These are phyloP conservation scores for Dicorynia guianensis DNA, from an alignment of 306 rosid genomes.

Conservation along the genomic window DNA sequence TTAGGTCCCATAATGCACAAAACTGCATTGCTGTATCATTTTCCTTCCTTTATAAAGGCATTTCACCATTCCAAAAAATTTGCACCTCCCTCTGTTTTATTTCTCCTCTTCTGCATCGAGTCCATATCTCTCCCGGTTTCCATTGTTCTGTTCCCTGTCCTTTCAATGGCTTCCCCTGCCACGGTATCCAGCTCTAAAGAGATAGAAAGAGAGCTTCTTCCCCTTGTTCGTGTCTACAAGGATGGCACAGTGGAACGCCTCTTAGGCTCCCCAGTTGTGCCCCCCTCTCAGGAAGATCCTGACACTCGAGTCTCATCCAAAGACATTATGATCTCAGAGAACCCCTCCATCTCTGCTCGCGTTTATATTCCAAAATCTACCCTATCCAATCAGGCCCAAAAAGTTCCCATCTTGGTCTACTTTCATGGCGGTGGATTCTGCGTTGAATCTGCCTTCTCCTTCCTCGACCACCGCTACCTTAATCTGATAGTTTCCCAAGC, in stretches of 20 bases:
- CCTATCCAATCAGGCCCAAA: background rate
- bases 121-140: background rate
- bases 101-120: background rate
- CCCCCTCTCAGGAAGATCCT: conserved; percentile 47
- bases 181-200: conserved; percentile 38
- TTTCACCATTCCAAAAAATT: background rate
- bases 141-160: too few species aligned
- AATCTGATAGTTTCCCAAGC: conserved; percentile 49
- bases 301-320: conserved; percentile 62
- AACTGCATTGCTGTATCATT: too few species aligned
- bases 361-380: conserved; percentile 52
- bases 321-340: conserved; percentile 54
- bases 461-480: conserved; percentile 56
- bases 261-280: conserved; percentile 48
- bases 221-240: conserved; percentile 50
- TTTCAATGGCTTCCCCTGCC: conserved; percentile 48
- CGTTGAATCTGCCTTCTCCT: conserved; percentile 67
- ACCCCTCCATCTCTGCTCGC: conserved; percentile 58
- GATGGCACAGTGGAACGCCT: conserved; percentile 62
- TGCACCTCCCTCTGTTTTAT: background rate
- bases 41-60: too few species aligned
- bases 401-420: conserved; percentile 65
- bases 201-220: conserved; percentile 47
- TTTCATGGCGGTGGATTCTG: conserved; percentile 68
- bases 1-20: too few species aligned